phyloP scores from a whole-genome alignment of 1,139 yeast genomes.

The Wickerhamiella infanticola region DNA sequence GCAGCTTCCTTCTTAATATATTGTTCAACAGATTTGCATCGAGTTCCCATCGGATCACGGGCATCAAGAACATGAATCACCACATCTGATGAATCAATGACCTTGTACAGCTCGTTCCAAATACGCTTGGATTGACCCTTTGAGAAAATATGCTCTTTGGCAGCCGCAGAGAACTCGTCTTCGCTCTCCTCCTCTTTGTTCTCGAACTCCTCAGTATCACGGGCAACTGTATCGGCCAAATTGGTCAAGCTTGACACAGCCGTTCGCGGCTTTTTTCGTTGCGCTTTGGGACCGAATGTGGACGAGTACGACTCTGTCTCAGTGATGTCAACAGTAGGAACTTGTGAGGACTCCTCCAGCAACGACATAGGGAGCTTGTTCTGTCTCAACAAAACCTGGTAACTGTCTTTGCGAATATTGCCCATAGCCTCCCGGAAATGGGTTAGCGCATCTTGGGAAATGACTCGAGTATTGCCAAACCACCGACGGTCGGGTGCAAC shows the following conservation, averaged over 20 bases:
- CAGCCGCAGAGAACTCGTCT: slow-evolving; percentile 68
- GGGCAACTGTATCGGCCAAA: slow-evolving; percentile 45
- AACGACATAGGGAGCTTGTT: slow-evolving; percentile 94
- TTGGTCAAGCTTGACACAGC: slow-evolving; percentile 72
- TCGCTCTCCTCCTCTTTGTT: slow-evolving; percentile 56
- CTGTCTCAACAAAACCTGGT: slow-evolving; percentile 73
- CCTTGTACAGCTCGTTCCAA: slow-evolving; percentile 95
- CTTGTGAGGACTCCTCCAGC: slow-evolving; percentile 57
- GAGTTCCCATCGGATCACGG: slow-evolving; percentile 91
- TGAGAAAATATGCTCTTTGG: slow-evolving; percentile 87
- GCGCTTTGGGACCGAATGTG: slow-evolving; percentile 91
- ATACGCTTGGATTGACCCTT: slow-evolving; percentile 97
- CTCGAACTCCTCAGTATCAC: slow-evolving; percentile 45
- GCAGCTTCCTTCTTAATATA: slow-evolving; percentile 89
- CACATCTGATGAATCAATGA: slow-evolving; percentile 93
- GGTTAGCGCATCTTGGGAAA: slow-evolving; percentile 87
- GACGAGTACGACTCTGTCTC: slow-evolving; percentile 75
- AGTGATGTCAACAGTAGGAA: slow-evolving; percentile 65
- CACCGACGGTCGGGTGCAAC: slow-evolving; percentile 93
- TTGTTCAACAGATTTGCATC: slow-evolving; percentile 87
- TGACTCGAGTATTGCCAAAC: slow-evolving; percentile 96
- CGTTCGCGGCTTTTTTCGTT: slow-evolving; percentile 76
- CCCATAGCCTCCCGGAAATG: slow-evolving; percentile 94
- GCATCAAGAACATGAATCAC: slow-evolving; percentile 94
- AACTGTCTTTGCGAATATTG: slow-evolving; percentile 70